These are phyloP conservation scores for Metschnikowia colocasiae DNA, from an alignment of 805 yeast species.

Conservation along the genomic window DNA sequence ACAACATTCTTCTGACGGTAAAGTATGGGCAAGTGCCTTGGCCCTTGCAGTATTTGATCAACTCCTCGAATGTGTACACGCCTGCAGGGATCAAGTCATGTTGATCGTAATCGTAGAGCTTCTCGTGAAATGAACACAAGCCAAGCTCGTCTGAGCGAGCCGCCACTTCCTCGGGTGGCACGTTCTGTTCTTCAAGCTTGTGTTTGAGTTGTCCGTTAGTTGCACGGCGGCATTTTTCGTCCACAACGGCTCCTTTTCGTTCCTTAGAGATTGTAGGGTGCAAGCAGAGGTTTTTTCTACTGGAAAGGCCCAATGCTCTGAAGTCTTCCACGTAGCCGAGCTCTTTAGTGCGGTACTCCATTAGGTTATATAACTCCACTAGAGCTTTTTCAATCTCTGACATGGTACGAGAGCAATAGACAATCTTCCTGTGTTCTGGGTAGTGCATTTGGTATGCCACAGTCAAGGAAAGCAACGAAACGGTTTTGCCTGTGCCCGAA, in stretches of 20 bases:
- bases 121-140: slow-evolving; percentile 88
- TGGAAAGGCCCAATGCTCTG: slow-evolving; percentile 88
- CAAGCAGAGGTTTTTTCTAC: slow-evolving; percentile 90
- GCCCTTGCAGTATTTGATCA: slow-evolving; percentile 71
- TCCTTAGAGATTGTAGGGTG: slow-evolving; percentile 87
- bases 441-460: slow-evolving; percentile 94
- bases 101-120: slow-evolving; percentile 80
- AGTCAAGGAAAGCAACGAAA: slow-evolving; percentile 83
- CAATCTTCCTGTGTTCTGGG: slow-evolving; percentile 90
- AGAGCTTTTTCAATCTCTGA: slow-evolving; percentile 97
- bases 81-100: slow-evolving; percentile 88
- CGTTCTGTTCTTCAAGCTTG: slow-evolving; percentile 46
- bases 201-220: slow-evolving; percentile 86
- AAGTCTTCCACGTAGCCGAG: slow-evolving; percentile 87
- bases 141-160: slow-evolving; percentile 33
- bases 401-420: slow-evolving; percentile 99
- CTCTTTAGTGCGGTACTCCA: slow-evolving; percentile 81
- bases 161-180: slow-evolving; percentile 48
- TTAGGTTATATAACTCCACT: slow-evolving; percentile 81
- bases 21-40: slow-evolving; percentile 92
- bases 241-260: slow-evolving; percentile 87
- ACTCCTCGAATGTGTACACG: slow-evolving; percentile 87
- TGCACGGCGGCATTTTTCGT: slow-evolving; percentile 92
- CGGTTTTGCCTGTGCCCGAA: slow-evolving; percentile 98
- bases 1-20: slow-evolving; percentile 96